Evolutionary conservation across 106 monocot genomes (phyloP).

Genomic region (Platanthera guangdongensis): DNA sequence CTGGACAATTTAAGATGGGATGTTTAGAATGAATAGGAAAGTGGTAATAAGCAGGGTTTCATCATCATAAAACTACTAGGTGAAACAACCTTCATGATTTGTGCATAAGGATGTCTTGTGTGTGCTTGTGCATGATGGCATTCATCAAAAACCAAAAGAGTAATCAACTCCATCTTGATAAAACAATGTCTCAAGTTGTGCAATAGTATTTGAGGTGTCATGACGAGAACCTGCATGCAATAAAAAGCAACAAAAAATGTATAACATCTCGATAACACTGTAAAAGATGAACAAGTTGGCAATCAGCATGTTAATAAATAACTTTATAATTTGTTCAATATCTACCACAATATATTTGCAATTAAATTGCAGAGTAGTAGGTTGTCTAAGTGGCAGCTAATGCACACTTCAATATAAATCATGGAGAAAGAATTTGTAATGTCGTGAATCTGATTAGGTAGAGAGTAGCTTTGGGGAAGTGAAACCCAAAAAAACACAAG

Average conservation of each 20-base stretch:
- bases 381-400: no score
- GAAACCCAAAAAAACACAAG: no score
- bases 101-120: slow-evolving; percentile 86
- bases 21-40: not conserved
- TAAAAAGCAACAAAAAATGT: slow-evolving; percentile 11
- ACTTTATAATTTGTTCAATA: not conserved
- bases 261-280: not conserved
- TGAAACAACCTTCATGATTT: slow-evolving; percentile 84
- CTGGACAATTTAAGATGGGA: slow-evolving; percentile 18
- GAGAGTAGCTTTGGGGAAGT: no score
- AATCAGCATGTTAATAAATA: not conserved
- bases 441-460: no score
- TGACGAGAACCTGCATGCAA: slow-evolving; percentile 74
- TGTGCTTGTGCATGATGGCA: slow-evolving; percentile 95
- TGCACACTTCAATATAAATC: not conserved
- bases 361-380: not conserved
- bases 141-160: slow-evolving; percentile 91
- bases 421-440: not conserved
- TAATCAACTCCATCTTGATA: slow-evolving; percentile 71
- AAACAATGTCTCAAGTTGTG: slow-evolving; percentile 84
- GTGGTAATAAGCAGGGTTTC: not conserved
- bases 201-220: slow-evolving; percentile 89
- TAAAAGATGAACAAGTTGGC: not conserved
- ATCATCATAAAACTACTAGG: not conserved
- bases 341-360: not conserved